phyloP scores from a whole-genome alignment of 2,329 filamentous ascomycete species.

The Venturia effusa region DNA sequence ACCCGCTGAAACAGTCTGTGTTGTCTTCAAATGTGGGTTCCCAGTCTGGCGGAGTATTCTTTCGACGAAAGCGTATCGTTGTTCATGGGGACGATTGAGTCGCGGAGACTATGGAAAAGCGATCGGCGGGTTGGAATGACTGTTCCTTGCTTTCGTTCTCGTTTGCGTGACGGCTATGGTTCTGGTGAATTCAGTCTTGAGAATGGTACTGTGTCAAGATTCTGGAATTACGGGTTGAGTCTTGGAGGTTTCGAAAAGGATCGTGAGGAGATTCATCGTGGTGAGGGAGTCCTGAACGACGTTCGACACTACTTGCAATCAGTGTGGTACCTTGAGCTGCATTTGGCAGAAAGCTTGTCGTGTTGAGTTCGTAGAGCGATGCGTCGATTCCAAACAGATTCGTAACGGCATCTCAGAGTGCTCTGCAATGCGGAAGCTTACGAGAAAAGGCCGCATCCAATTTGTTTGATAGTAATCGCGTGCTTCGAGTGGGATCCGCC shows the following conservation, averaged over 20 bases:
- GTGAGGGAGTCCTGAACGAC: too few relatives aligned
- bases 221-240: background rate
- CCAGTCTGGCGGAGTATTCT: background rate
- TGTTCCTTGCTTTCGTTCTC: background rate
- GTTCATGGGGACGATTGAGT: background rate
- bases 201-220: background rate
- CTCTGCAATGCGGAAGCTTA: too few relatives aligned
- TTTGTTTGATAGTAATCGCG: background rate
- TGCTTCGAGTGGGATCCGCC: background rate
- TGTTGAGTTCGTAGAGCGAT: background rate
- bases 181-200: background rate
- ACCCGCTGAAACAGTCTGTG: background rate
- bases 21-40: background rate
- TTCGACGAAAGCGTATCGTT: background rate
- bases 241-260: background rate
- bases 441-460: background rate
- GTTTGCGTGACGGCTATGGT: background rate
- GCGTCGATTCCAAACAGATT: background rate
- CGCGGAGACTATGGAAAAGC: background rate
- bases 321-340: background rate
- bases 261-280: too few relatives aligned
- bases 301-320: background rate
- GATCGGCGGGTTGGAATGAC: background rate
- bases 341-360: background rate
- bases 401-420: too few relatives aligned